These are phyloP conservation scores for Saccharomyces kudriavzevii DNA, from an alignment of 805 yeast genomes.

Conservation along the genomic window DNA sequence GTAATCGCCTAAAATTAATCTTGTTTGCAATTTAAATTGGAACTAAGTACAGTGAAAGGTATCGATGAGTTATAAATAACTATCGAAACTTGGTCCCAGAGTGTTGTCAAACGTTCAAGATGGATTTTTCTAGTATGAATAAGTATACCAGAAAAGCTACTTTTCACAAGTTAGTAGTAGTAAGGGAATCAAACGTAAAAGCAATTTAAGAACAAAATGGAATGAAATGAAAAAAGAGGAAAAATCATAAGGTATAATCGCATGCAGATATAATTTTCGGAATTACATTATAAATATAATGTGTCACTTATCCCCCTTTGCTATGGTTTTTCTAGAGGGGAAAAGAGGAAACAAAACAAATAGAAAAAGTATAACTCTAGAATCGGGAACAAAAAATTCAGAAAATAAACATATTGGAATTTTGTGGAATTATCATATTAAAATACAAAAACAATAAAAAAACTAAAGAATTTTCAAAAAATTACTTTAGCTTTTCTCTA, in stretches of 20 bases:
- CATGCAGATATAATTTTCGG: slow-evolving; percentile 1
- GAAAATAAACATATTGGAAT: slow-evolving; percentile 6
- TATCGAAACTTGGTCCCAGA: slow-evolving; percentile 64
- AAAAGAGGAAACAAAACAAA: slow-evolving; percentile 2
- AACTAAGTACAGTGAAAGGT: slow-evolving; percentile 48
- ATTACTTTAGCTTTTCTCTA: slow-evolving; percentile 22
- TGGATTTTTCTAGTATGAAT: slow-evolving; percentile 6
- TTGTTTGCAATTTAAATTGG: slow-evolving; percentile 89
- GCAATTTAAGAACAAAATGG: neutral
- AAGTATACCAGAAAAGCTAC: slow-evolving; percentile 7
- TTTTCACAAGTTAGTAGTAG: neutral
- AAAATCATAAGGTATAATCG: slow-evolving; percentile 2
- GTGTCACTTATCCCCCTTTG: neutral
- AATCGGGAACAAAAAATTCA: neutral
- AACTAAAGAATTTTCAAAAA: slow-evolving; percentile 3
- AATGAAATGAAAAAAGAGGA: neutral
- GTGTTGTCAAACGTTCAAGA: slow-evolving; percentile 63
- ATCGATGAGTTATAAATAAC: slow-evolving; percentile 8
- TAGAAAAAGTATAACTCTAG: slow-evolving; percentile 12
- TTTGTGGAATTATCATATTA: slow-evolving; percentile 1
- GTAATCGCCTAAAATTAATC: slow-evolving; percentile 53
- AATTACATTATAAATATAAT: slow-evolving; percentile 6
- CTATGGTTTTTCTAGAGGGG: neutral
- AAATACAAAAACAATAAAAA: slow-evolving; percentile 4
- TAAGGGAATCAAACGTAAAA: neutral